Percentiles rank a stretch among this genome's conserved stretches.
These are phyloP conservation scores for Aspergillus indologenus DNA, from an alignment of 495 filamentous ascomycete genomes.

Conservation along the genomic window DNA sequence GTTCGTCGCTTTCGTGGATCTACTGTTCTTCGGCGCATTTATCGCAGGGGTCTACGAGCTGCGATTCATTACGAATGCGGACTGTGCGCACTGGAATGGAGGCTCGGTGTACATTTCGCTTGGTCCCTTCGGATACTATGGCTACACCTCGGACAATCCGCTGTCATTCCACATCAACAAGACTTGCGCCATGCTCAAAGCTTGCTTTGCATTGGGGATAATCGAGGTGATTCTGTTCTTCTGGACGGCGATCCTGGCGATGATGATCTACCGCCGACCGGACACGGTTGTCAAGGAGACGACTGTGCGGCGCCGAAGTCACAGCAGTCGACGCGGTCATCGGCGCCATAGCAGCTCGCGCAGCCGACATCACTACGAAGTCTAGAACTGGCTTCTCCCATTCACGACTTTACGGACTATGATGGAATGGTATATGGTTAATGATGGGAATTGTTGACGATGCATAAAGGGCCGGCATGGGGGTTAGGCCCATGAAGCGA, in stretches of 20 bases:
- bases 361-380: conserved; percentile 40
- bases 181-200: conserved; percentile 85
- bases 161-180: conserved; percentile 58
- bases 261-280: conserved; percentile 48
- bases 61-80: conserved; percentile 60
- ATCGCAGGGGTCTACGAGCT: conserved; percentile 77
- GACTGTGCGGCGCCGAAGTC: conserved; percentile 39
- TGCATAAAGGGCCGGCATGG: not conserved
- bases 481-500: not conserved
- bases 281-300: conserved; percentile 44
- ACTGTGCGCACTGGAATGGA: conserved; percentile 60
- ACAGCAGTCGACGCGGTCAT: conserved; percentile 37
- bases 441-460: conserved; percentile 2
- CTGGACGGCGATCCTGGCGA: conserved; percentile 62
- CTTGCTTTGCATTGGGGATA: conserved; percentile 79
- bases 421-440: not conserved
- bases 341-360: conserved; percentile 36
- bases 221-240: conserved; percentile 85
- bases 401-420: not conserved
- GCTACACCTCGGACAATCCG: conserved; percentile 34
- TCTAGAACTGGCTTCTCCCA: conserved; percentile 17
- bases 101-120: conserved; percentile 53
- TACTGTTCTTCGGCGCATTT: conserved; percentile 77
- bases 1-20: conserved; percentile 77
- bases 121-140: conserved; percentile 55